These are phyloP conservation scores for Zalaria sp. DNA, from an alignment of 2,329 filamentous ascomycete genomes.

Conservation along the genomic window DNA sequence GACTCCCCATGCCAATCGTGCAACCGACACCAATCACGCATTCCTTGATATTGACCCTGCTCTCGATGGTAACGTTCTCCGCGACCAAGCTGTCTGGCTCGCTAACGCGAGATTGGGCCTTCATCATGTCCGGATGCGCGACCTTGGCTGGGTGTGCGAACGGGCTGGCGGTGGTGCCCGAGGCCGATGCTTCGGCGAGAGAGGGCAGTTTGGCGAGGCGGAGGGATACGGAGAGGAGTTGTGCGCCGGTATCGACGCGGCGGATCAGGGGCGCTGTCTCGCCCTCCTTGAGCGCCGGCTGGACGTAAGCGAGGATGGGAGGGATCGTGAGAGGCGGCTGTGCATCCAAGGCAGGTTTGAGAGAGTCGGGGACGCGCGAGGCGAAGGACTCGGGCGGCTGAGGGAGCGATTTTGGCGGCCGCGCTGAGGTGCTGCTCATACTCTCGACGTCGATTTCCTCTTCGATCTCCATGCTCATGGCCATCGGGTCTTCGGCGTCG, in stretches of 20 bases:
- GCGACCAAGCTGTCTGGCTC: constrained; percentile 70
- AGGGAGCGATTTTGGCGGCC: constrained; percentile 4
- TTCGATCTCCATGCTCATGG: constrained; percentile 10
- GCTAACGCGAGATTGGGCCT: constrained; percentile 67
- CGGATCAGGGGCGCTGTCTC: constrained; percentile 50
- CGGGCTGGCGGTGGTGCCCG: constrained; percentile 42
- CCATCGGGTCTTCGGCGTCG: constrained; percentile 14
- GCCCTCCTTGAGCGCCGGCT: constrained; percentile 33
- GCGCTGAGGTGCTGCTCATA: constrained; percentile 6
- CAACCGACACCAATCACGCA: constrained; percentile 78
- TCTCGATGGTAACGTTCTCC: constrained; percentile 78
- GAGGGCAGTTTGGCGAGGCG: constrained; percentile 74
- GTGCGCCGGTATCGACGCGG: constrained; percentile 73
- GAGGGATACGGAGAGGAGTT: constrained; percentile 70
- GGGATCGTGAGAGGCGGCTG: constrained; percentile 40
- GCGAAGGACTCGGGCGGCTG: constrained; percentile 4
- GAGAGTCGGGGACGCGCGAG: constrained; percentile 6
- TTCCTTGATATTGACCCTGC: constrained; percentile 86
- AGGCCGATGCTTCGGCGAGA: constrained; percentile 44
- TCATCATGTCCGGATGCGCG: constrained; percentile 69
- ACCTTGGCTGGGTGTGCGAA: constrained; percentile 71
- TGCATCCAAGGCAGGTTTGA: constrained; percentile 4
- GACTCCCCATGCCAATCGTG: constrained; percentile 72
- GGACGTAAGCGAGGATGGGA: constrained; percentile 69
- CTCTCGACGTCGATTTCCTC: constrained; percentile 11